A percentile compares a stretch with the other conserved stretches of the same genome.
phyloP scores from a whole-genome alignment of 495 filamentous ascomycete species.

The Thozetella sp. region DNA sequence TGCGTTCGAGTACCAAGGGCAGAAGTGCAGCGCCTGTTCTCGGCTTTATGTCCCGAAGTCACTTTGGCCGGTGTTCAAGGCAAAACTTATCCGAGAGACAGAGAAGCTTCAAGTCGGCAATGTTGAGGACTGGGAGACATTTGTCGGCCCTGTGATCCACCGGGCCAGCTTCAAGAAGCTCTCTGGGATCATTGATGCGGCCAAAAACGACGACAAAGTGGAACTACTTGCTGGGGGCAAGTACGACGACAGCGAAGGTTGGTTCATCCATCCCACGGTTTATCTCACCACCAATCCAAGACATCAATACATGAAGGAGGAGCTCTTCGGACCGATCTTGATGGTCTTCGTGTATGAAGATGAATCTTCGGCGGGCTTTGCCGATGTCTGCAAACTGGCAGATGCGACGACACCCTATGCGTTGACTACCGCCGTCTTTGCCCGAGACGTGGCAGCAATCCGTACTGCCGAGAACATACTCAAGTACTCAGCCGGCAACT shows the following conservation, averaged over 20 bases:
- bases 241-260: conserved; percentile 68
- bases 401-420: conserved; percentile 75
- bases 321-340: conserved; percentile 84
- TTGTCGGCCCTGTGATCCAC: conserved; percentile 82
- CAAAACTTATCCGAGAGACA: conserved; percentile 63
- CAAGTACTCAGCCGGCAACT: conserved; percentile 82
- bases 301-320: conserved; percentile 67
- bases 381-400: conserved; percentile 52
- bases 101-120: conserved; percentile 67
- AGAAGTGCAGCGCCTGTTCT: conserved; percentile 86
- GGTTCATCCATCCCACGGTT: conserved; percentile 73
- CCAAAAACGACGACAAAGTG: conserved; percentile 66
- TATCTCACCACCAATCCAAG: conserved; percentile 61
- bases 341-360: conserved; percentile 75
- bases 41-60: conserved; percentile 74
- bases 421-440: conserved; percentile 80
- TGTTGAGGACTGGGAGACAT: conserved; percentile 68
- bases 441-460: conserved; percentile 69
- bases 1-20: conserved; percentile 88
- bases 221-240: conserved; percentile 68
- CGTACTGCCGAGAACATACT: conserved; percentile 71
- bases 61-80: conserved; percentile 66
- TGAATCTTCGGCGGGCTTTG: conserved; percentile 57
- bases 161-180: conserved; percentile 71
- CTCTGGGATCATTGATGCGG: conserved; percentile 62